Base-by-base conservation (phyloP, 257 asterid genomes). In the Haberlea rhodopensis region DNA sequence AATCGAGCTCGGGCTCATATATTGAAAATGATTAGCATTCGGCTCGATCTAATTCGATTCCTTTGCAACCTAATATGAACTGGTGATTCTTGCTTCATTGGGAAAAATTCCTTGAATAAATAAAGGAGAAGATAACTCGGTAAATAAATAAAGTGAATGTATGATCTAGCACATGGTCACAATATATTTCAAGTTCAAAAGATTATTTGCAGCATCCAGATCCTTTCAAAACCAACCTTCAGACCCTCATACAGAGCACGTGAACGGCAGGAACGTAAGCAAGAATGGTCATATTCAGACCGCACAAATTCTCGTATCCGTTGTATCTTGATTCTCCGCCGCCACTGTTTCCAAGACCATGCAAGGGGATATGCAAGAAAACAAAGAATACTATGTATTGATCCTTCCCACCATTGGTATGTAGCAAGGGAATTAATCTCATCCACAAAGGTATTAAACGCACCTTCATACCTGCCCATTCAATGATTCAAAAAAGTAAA, bases 381-480 rank as follows among this genome's bases (percentile, higher is more conserved):
- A 75, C 97, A 94, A 22, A 90, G 84, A 74, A 94, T 83, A 74
- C 85, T 88, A 71, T 90, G 85, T 59, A 90, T 82, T 45, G 99
- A 82, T 60, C 97, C 97, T 77, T 94, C 99, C 99, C 99, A 94
- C 99, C 99, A 94, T 68, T 94, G 96, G 78, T 90, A 94, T 56
- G 95, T 77, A 48, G 96, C 95, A 73, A 94, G 90, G 62, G 90
- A 84, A 75, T 94, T 90, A 60, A 90, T 82, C 79, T 94, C 99
- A 66, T 90, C 97, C 70, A 94, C 97, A 64, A 94, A 94, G 26
- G 81, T 71, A 69, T 84, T 90, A 80, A 90, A 94, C 60, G 96
- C 89, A 73, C 91, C 89, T 81, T 90, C 99, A 32, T 86, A 88
- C 72, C 99, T 94, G 88, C 79, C 84, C 78, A 75, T 71, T 57